These are phyloP conservation scores for Fusarium poae DNA, from an alignment of 2,329 filamentous ascomycete genomes.

Conservation along the genomic window DNA sequence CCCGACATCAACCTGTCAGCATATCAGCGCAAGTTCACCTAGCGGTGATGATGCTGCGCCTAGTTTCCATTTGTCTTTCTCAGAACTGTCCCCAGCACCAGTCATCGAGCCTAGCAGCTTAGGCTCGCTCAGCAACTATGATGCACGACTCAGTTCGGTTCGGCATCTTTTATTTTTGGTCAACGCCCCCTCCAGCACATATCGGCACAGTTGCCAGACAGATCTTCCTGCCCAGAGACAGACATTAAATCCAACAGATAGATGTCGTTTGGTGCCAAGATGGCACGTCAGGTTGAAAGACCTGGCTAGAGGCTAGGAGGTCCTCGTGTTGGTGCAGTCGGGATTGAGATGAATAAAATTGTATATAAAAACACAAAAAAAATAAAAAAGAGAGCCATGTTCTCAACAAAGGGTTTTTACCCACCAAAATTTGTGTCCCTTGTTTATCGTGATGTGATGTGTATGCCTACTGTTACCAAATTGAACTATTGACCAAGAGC, in stretches of 20 bases:
- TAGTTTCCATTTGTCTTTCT: background rate
- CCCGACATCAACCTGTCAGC: background rate
- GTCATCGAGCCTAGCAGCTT: too few relatives aligned
- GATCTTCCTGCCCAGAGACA: background rate
- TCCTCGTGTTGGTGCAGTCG: slow-evolving; percentile 8
- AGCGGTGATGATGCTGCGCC: background rate
- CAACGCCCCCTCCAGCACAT: slow-evolving; percentile 1
- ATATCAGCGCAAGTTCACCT: background rate
- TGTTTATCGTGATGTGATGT: slow-evolving; percentile 4
- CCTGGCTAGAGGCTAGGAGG: slow-evolving; percentile 4
- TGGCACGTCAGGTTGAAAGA: background rate
- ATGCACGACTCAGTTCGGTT: background rate
- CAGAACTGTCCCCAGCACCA: too few relatives aligned
- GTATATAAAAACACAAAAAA: slow-evolving; percentile 35
- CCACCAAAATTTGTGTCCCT: slow-evolving; percentile 20
- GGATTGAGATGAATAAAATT: slow-evolving; percentile 17
- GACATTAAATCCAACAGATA: slow-evolving; percentile 2
- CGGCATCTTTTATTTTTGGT: background rate
- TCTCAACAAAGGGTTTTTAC: slow-evolving; percentile 26
- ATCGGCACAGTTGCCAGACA: slow-evolving; percentile 11
- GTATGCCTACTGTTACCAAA: slow-evolving; percentile 2
- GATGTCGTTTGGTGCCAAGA: slow-evolving; percentile 12
- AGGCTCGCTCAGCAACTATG: background rate
- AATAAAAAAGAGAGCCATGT: slow-evolving; percentile 24
- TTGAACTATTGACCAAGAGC: background rate